Percentiles rank a stretch among this genome's conserved stretches.
phyloP scores from a whole-genome alignment of 768 basidiomycete genomes.

The Serendipita vermifera region DNA sequence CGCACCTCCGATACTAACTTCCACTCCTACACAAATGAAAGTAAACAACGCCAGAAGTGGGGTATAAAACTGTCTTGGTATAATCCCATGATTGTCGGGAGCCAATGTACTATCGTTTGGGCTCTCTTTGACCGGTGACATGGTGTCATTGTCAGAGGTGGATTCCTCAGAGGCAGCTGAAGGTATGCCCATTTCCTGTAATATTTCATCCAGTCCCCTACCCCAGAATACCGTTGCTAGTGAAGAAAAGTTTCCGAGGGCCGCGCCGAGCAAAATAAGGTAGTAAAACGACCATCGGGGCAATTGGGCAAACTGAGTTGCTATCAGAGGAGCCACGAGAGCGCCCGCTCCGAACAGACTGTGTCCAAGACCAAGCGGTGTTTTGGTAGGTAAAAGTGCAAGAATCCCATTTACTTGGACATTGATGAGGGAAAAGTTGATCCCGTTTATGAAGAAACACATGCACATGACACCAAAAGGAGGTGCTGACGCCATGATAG shows the following conservation, averaged over 20 bases:
- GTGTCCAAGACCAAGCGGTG: too few species aligned
- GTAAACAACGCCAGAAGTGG: constrained; percentile 24
- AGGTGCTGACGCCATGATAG: not conserved
- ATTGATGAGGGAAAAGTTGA: too few species aligned
- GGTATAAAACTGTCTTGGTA: constrained; percentile 12
- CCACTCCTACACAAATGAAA: constrained; percentile 27
- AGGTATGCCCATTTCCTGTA: too few species aligned
- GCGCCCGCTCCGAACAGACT: too few species aligned
- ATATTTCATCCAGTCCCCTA: too few species aligned
- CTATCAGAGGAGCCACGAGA: constrained; percentile 38
- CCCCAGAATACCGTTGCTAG: too few species aligned
- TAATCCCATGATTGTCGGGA: constrained; percentile 10
- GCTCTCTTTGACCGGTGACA: not conserved
- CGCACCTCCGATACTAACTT: constrained; percentile 24
- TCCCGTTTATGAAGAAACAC: too few species aligned
- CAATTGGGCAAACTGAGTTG: constrained; percentile 37
- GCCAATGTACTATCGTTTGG: not conserved
- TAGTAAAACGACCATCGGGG: constrained; percentile 35
- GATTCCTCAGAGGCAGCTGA: not conserved
- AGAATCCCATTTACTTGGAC: too few species aligned
- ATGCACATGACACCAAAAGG: too few species aligned
- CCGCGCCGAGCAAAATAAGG: constrained; percentile 30
- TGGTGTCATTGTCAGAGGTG: not conserved
- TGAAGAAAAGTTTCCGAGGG: too few species aligned
- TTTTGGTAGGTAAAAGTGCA: too few species aligned